These are phyloP conservation scores for Botrytis squamosa DNA, from an alignment of 2,329 filamentous ascomycete species.

Conservation along the genomic window DNA sequence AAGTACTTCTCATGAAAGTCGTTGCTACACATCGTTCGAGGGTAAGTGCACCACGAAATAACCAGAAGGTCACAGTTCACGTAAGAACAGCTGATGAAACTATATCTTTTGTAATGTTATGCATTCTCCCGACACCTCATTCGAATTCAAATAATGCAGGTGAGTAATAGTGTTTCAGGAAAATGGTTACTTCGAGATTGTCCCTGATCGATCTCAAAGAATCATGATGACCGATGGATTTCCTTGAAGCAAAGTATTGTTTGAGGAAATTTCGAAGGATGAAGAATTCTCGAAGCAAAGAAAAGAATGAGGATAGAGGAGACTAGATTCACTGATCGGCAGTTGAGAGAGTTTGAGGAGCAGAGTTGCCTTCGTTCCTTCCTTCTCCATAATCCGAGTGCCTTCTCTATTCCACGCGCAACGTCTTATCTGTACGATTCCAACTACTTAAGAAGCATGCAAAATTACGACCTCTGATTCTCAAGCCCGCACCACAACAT, in stretches of 20 bases:
- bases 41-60: background rate
- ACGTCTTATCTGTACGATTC: background rate
- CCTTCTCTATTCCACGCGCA: background rate
- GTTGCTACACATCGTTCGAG: background rate
- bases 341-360: background rate
- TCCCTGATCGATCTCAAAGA: background rate
- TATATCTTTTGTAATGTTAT: background rate
- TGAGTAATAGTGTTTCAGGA: too few species aligned
- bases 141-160: too few species aligned
- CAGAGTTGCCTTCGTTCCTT: background rate
- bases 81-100: background rate
- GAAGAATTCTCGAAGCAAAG: background rate
- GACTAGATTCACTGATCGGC: background rate
- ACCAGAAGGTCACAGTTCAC: background rate
- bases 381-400: background rate
- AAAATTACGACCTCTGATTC: background rate
- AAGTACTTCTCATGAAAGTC: background rate
- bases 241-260: background rate
- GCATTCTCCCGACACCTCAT: too few species aligned
- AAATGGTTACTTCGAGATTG: too few species aligned
- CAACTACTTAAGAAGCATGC: background rate
- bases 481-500: background rate
- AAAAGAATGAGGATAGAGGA: background rate
- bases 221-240: rapidly evolving
- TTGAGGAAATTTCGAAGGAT: background rate